Conservation (phyloP, 352 stramenopile species). For the Aphanomyces invadans region DNA sequence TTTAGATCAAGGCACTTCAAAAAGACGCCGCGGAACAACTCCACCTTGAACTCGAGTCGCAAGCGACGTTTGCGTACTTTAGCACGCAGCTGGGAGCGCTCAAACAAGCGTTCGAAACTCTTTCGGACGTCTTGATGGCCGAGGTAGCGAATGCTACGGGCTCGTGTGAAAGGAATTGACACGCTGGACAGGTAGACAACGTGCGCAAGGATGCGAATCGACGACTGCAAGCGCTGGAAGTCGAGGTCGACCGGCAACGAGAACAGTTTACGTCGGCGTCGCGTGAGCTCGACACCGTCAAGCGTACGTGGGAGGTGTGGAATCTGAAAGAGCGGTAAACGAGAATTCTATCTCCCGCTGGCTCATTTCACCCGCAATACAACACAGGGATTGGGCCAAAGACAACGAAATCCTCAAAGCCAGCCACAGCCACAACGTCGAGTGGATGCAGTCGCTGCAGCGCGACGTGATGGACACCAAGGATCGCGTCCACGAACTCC, state of each 20-base stretch:
- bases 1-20: conserved; percentile 49
- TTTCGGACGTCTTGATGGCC: conserved; percentile 69
- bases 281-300: conserved; percentile 60
- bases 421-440: conserved; percentile 70
- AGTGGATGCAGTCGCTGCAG: conserved; percentile 83
- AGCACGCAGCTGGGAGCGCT: conserved; percentile 67
- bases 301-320: conserved; percentile 73
- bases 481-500: conserved; percentile 59
- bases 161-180: not conserved
- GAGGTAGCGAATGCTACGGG: no score
- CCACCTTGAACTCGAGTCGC: conserved; percentile 65
- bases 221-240: conserved; percentile 52
- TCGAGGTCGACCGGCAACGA: conserved; percentile 41
- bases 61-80: conserved; percentile 77
- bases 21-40: conserved; percentile 65
- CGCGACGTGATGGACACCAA: conserved; percentile 74
- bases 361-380: no score
- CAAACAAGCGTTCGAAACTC: conserved; percentile 65
- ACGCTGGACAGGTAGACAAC: conserved; percentile 35
- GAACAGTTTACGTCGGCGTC: conserved; percentile 58
- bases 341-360: no score
- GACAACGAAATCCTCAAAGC: conserved; percentile 80
- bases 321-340: conserved; percentile 59
- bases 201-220: conserved; percentile 59
- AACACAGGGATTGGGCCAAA: conserved; percentile 58